Percentiles rank a stretch among this genome's conserved stretches.
phyloP scores from a whole-genome alignment of 1,284 basidiomycete genomes.

The Leccinum proximum region DNA sequence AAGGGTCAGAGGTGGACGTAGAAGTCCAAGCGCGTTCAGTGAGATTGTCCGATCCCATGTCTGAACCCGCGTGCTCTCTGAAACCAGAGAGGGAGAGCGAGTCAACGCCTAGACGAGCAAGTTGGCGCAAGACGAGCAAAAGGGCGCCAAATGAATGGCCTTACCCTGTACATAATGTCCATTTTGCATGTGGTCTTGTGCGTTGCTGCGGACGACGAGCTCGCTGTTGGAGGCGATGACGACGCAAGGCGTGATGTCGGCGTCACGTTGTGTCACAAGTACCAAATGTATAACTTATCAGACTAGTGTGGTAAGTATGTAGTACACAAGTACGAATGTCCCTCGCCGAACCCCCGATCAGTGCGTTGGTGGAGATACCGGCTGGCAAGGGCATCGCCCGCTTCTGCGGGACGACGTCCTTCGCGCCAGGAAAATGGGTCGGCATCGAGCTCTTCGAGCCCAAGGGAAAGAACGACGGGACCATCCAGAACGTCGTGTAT shows the following conservation, averaged over 20 bases:
- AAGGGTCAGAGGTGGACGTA: conserved; percentile 41
- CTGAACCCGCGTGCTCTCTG: conserved; percentile 33
- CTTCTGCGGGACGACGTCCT: conserved; percentile 85
- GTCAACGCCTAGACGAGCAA: conserved; percentile 19
- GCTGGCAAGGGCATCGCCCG: conserved; percentile 84
- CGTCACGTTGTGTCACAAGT: conserved; percentile 12
- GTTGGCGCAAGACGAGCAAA: conserved; percentile 7
- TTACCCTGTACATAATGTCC: conserved; percentile 25
- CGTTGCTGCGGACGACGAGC: conserved; percentile 5
- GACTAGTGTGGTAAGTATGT: no score
- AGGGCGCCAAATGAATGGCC: conserved; percentile 2
- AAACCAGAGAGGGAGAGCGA: conserved; percentile 15
- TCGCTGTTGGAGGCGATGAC: conserved; percentile 12
- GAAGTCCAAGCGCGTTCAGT: conserved; percentile 45
- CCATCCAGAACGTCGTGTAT: conserved; percentile 65
- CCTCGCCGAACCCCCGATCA: conserved; percentile 41
- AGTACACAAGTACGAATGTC: not conserved
- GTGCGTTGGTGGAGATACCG: conserved; percentile 71
- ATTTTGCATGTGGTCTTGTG: conserved; percentile 27
- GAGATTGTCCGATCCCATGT: conserved; percentile 38
- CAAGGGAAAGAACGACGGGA: conserved; percentile 96
- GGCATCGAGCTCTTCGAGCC: conserved; percentile 85
- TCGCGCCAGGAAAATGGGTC: conserved; percentile 92
- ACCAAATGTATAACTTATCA: not conserved
- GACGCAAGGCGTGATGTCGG: conserved; percentile 9